Conservation (phyloP, 2,329 filamentous ascomycete species). For the Nigrograna mackinnonii region DNA sequence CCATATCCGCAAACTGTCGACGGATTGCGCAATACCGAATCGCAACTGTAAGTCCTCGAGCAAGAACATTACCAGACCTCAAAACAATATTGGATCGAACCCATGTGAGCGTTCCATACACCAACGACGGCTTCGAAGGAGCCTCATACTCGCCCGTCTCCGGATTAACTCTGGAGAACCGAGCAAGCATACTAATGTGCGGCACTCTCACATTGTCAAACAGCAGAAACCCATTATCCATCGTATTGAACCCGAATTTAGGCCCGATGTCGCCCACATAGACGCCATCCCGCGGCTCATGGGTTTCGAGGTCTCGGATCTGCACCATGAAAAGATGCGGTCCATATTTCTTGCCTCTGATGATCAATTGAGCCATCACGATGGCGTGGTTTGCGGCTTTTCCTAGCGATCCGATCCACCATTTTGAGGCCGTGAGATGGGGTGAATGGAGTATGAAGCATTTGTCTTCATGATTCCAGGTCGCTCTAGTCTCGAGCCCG, state of each 20-base stretch:
- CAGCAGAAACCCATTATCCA: slow-evolving; percentile 81
- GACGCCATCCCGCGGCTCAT: slow-evolving; percentile 54
- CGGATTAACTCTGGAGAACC: slow-evolving; percentile 71
- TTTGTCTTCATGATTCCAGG: slow-evolving; percentile 73
- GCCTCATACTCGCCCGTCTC: slow-evolving; percentile 69
- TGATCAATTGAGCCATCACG: slow-evolving; percentile 76
- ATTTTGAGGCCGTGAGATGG: slow-evolving; percentile 75
- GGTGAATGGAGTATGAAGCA: slow-evolving; percentile 77
- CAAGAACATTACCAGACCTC: slow-evolving; percentile 71
- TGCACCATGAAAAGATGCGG: slow-evolving; percentile 81
- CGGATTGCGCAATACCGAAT: slow-evolving; percentile 74
- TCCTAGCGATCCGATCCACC: slow-evolving; percentile 83
- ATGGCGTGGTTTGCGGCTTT: slow-evolving; percentile 76
- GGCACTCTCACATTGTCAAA: slow-evolving; percentile 78
- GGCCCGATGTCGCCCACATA: slow-evolving; percentile 81
- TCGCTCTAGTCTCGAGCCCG: slow-evolving; percentile 69
- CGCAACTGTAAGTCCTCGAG: slow-evolving; percentile 78
- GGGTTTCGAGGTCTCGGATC: slow-evolving; percentile 59
- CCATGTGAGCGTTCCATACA: slow-evolving; percentile 78
- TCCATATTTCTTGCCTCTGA: slow-evolving; percentile 69
- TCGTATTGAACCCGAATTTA: slow-evolving; percentile 78
- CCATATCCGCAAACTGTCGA: slow-evolving; percentile 77
- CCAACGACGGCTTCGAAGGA: slow-evolving; percentile 66
- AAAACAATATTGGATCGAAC: slow-evolving; percentile 75
- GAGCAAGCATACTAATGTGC: slow-evolving; percentile 72